Evolutionary conservation across 2,329 filamentous ascomycete genomes (phyloP).

Genomic region (Thyridium curvatum): DNA sequence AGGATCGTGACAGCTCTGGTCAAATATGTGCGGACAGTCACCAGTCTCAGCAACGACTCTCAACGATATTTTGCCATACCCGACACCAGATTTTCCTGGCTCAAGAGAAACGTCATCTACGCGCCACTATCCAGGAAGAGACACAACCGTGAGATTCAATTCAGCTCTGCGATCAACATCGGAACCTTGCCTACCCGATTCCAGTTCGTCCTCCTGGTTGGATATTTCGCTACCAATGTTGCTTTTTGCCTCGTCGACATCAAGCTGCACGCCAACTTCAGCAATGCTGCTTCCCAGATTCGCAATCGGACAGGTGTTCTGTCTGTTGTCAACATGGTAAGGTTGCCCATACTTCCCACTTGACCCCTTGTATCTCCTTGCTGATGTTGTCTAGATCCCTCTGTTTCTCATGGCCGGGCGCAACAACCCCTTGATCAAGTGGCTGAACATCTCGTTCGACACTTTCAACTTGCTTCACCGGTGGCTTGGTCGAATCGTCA

Average conservation of each 20-base stretch:
- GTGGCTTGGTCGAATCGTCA: conserved; percentile 72
- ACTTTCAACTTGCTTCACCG: conserved; percentile 77
- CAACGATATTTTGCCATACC: conserved; percentile 72
- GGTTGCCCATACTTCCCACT: too few relatives aligned
- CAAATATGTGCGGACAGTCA: conserved; percentile 65
- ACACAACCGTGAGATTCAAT: conserved; percentile 66
- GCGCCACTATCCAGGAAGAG: conserved; percentile 68
- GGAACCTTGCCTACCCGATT: conserved; percentile 75
- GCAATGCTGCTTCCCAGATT: conserved; percentile 40
- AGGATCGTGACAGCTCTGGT: conserved; percentile 53
- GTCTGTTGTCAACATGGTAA: conserved; percentile 64
- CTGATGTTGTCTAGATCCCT: conserved; percentile 34
- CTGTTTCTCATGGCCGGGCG: conserved; percentile 68
- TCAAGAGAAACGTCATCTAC: conserved; percentile 62
- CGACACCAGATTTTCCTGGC: conserved; percentile 43
- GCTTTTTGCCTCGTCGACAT: conserved; percentile 69
- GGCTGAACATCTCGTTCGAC: conserved; percentile 71
- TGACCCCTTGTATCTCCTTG: too few relatives aligned
- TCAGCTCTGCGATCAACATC: conserved; percentile 53
- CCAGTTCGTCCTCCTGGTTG: conserved; percentile 61
- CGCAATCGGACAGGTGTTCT: conserved; percentile 66
- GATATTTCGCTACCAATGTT: conserved; percentile 68
- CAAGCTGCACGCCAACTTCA: conserved; percentile 44
- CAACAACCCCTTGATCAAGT: conserved; percentile 71
- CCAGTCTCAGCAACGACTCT: conserved; percentile 70